These are phyloP conservation scores for Coniosporium tulheliwenetii DNA, from an alignment of 2,329 filamentous ascomycete genomes.

Conservation along the genomic window DNA sequence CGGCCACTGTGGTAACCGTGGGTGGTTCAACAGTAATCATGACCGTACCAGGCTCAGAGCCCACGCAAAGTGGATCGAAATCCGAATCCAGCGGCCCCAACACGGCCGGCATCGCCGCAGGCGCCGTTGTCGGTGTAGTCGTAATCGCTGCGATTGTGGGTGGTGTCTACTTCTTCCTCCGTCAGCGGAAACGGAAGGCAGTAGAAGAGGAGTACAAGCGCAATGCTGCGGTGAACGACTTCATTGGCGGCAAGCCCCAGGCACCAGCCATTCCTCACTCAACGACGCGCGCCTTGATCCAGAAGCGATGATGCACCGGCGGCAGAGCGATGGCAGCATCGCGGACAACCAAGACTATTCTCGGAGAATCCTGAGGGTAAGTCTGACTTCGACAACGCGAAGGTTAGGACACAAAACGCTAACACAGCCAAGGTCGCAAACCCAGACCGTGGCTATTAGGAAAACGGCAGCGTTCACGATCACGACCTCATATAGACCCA, in stretches of 20 bases:
- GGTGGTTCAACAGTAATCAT: constrained; percentile 17
- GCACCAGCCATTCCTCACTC: constrained; percentile 52
- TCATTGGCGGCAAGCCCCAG: constrained; percentile 38
- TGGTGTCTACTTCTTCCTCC: constrained; percentile 57
- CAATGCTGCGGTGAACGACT: constrained; percentile 64
- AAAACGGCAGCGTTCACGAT: too few relatives aligned
- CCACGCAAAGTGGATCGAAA: constrained; percentile 28
- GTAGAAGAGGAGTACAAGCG: constrained; percentile 75
- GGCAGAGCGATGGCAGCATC: constrained; percentile 89
- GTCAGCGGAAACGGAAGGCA: constrained; percentile 58
- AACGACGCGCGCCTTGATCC: constrained; percentile 77
- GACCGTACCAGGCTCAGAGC: constrained; percentile 29
- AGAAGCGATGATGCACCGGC: constrained; percentile 60
- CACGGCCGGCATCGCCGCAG: constrained; percentile 72
- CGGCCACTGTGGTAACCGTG: constrained; percentile 11
- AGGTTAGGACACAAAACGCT: neutral
- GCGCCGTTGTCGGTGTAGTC: constrained; percentile 72
- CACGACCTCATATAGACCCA: too few relatives aligned
- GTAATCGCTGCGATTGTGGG: constrained; percentile 49
- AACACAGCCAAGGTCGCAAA: neutral
- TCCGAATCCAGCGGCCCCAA: constrained; percentile 32
- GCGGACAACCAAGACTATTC: constrained; percentile 97
- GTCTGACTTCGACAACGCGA: constrained; percentile 8
- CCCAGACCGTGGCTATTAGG: neutral
- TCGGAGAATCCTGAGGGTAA: constrained; percentile 82